A percentile compares a stretch with the other conserved stretches of the same genome.
Conservation (phyloP, 495 filamentous ascomycete species). For the Filosporella fistucella region DNA sequence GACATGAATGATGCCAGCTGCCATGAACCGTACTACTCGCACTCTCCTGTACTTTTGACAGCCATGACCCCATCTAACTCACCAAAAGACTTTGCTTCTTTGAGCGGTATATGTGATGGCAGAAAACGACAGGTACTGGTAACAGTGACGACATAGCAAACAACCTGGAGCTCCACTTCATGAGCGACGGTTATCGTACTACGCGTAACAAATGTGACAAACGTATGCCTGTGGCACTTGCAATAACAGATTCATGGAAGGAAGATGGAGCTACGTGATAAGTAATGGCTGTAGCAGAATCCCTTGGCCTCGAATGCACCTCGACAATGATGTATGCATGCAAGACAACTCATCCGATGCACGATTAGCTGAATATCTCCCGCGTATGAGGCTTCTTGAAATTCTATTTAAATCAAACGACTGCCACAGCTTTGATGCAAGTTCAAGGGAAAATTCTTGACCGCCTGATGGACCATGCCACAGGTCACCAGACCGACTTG, state of each 20-base stretch:
- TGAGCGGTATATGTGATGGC: constrained; percentile 5
- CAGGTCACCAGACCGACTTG: background rate
- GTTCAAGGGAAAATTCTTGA: constrained; percentile 3
- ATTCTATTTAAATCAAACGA: constrained; percentile 18
- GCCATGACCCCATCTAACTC: constrained; percentile 10
- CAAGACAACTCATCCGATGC: constrained; percentile 13
- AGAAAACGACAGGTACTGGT: constrained; percentile 14
- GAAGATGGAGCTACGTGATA: no score
- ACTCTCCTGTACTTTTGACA: constrained; percentile 13
- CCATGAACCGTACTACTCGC: constrained; percentile 5
- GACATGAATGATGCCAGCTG: constrained; percentile 6
- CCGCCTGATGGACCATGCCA: background rate
- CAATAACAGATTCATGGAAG: no score
- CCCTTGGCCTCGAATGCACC: no score
- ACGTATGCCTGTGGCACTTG: constrained; percentile 12
- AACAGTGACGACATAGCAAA: constrained; percentile 16
- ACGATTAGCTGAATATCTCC: constrained; percentile 1
- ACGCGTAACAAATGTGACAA: constrained; percentile 18
- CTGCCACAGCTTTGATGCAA: constrained; percentile 2
- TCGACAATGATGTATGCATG: constrained; percentile 10
- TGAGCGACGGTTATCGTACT: constrained; percentile 13
- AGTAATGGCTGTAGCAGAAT: no score
- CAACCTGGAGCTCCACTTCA: constrained; percentile 5
- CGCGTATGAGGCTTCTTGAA: background rate
- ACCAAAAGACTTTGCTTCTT: constrained; percentile 14